Evolutionary conservation across 192 early-diverging fungal species (phyloP), one percentile per base, ranked within the genome.

Genomic region (Funneliformis mosseae): DNA sequence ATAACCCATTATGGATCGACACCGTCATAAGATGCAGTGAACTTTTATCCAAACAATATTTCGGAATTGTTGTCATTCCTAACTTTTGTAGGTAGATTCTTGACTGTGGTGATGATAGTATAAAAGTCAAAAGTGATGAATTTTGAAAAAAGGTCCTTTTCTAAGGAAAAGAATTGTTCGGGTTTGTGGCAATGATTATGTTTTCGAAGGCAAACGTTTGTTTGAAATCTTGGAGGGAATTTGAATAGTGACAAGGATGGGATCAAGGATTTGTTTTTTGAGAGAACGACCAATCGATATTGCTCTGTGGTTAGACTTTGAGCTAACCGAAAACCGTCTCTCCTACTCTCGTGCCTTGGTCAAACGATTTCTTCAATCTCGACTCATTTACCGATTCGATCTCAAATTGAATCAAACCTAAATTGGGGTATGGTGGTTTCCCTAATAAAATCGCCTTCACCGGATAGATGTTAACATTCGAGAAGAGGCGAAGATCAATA

Each of bases 291-390:
- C 76, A 43, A 77, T 45, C 12, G 33, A 43, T 27, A 39, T 77
- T 43, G 66, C 62, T 61, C 66, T 39, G 10, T 77, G 76, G 76
- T 33, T 77, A 25, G 76, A 77, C 21, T 66, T 77, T 46, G 76
- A 77, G 27, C 62, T 77, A 0, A 77, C 76, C 0, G 76, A 77
- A 66, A 77, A 62, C 11, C 66, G 76, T 10, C 9, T 77, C 2
- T 23, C 59, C 0, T 77, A 77, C 21, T 64, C 60, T 14, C 62
- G 63, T 64, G 76, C 66, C 43, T 16, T 77, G 3, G 76, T 77
- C 3, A 38, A 8, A 0, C 38, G 76, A 11, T n/a, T 77, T 77
- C 62, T 77, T 77, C 27, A 64, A 43, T 25, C 23, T 43, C 43
- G 1, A 39, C 11, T n/a, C 76, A 77, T 77, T 62, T 77, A 62